Evolutionary conservation across 257 asterid species (phyloP).

Genomic region (Echium plantagineum): DNA sequence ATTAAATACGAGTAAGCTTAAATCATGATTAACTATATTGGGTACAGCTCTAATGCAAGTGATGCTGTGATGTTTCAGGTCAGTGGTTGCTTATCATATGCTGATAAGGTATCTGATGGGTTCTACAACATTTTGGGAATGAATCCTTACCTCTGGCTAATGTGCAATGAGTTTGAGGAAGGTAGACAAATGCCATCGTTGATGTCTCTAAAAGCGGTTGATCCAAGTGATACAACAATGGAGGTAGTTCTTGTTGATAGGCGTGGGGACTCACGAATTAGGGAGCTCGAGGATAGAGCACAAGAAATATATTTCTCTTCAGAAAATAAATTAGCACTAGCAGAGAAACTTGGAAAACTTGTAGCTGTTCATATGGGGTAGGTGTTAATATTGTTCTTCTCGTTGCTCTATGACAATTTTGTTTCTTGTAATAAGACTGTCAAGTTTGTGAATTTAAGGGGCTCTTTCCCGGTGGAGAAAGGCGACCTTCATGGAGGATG

Average conservation of each 20-base stretch:
- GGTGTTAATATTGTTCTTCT: conserved; percentile 10
- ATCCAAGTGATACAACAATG: conserved; percentile 50
- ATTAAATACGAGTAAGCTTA: too few relatives aligned
- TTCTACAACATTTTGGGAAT: conserved; percentile 83
- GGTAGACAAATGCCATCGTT: conserved; percentile 68
- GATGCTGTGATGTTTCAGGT: conserved; percentile 32
- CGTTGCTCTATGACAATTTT: conserved; percentile 5
- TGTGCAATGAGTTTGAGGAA: conserved; percentile 76
- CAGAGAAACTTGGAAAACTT: conserved; percentile 82
- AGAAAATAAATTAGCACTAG: conserved; percentile 53
- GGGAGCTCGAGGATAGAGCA: conserved; percentile 92
- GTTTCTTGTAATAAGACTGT: conserved; percentile 11
- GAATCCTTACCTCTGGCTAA: conserved; percentile 83
- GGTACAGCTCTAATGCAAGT: neutral
- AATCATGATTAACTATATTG: neutral
- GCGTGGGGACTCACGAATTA: conserved; percentile 65
- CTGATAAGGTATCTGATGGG: conserved; percentile 79
- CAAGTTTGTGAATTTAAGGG: conserved; percentile 50
- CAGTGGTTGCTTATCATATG: conserved; percentile 79
- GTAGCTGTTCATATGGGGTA: conserved; percentile 94
- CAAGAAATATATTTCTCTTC: conserved; percentile 75
- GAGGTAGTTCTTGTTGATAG: conserved; percentile 84
- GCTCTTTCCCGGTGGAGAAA: conserved; percentile 77
- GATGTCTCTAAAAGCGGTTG: conserved; percentile 52
- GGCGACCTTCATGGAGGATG: conserved; percentile 74